Percentiles rank a stretch among this genome's conserved stretches.
phyloP scores from a whole-genome alignment of 1,139 yeast species.

The Taphrina deformans region DNA sequence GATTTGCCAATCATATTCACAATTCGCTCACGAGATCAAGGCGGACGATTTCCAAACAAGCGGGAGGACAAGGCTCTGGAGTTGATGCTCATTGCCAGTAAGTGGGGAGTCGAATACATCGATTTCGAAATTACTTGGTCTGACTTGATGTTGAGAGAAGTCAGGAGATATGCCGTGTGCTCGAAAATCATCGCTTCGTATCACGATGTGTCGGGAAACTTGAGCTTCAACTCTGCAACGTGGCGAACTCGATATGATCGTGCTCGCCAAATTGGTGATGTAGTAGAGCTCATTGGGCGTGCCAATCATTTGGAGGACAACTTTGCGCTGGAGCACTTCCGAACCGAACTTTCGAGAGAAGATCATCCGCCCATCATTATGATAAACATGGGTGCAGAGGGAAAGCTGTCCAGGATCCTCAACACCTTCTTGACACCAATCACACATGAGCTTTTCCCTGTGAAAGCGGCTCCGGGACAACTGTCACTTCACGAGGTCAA shows the following conservation, averaged over 20 bases:
- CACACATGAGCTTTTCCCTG: constrained; percentile 64
- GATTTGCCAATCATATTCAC: constrained; percentile 79
- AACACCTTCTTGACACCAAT: constrained; percentile 80
- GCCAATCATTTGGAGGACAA: constrained; percentile 70
- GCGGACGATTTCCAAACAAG: constrained; percentile 71
- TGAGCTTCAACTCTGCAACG: constrained; percentile 65
- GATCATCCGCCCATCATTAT: constrained; percentile 67
- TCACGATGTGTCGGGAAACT: constrained; percentile 65
- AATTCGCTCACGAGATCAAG: constrained; percentile 73
- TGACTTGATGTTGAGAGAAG: constrained; percentile 48
- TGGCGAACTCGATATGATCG: constrained; percentile 73
- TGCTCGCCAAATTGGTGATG: constrained; percentile 66
- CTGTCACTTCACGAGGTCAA: constrained; percentile 60
- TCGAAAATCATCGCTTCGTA: constrained; percentile 80
- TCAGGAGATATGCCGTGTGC: constrained; percentile 55
- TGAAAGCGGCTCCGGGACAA: constrained; percentile 77
- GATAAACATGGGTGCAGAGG: constrained; percentile 73
- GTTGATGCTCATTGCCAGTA: constrained; percentile 64
- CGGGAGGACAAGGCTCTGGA: constrained; percentile 53
- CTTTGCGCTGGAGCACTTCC: constrained; percentile 64
- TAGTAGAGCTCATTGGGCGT: constrained; percentile 79
- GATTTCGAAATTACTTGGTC: constrained; percentile 57
- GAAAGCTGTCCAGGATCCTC: constrained; percentile 75
- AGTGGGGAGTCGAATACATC: constrained; percentile 57
- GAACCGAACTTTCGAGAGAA: constrained; percentile 46